Conservation (phyloP, 129 eudicot species). For the Tagetes erecta region DNA sequence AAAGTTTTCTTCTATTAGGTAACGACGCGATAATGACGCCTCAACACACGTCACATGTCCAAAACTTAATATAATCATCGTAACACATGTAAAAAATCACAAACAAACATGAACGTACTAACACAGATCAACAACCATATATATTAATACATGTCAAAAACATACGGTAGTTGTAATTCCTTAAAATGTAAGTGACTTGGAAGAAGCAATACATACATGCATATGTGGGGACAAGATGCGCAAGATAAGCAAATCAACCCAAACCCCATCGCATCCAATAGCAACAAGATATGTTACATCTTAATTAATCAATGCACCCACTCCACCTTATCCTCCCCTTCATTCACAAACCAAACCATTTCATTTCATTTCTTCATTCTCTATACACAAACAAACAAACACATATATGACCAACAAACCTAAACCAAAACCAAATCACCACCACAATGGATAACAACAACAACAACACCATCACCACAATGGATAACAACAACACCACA, state of each 20-base stretch:
- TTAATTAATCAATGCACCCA: slow-evolving; percentile 22
- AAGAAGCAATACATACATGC: background rate
- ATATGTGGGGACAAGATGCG: slow-evolving; percentile 5
- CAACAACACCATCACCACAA: slow-evolving; percentile 37
- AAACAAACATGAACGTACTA: too few species aligned
- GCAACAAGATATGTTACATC: slow-evolving; percentile 8
- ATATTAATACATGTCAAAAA: too few species aligned
- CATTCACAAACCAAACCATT: slow-evolving; percentile 17
- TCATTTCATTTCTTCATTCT: background rate
- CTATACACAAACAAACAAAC: background rate
- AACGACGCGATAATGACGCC: too few species aligned
- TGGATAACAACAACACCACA: slow-evolving; percentile 34
- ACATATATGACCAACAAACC: background rate
- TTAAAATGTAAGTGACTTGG: too few species aligned
- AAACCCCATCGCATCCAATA: slow-evolving; percentile 23
- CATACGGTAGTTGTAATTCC: too few species aligned
- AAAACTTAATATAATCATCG: too few species aligned
- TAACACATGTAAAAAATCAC: too few species aligned
- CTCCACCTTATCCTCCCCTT: slow-evolving; percentile 43
- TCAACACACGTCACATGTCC: too few species aligned
- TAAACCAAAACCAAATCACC: background rate
- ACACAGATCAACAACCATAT: too few species aligned
- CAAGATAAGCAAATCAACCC: slow-evolving; percentile 31
- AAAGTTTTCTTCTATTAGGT: too few species aligned
- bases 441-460: slow-evolving; percentile 29